Conservation (phyloP, 768 basidiomycete species). For the Naganishia antarctica region DNA sequence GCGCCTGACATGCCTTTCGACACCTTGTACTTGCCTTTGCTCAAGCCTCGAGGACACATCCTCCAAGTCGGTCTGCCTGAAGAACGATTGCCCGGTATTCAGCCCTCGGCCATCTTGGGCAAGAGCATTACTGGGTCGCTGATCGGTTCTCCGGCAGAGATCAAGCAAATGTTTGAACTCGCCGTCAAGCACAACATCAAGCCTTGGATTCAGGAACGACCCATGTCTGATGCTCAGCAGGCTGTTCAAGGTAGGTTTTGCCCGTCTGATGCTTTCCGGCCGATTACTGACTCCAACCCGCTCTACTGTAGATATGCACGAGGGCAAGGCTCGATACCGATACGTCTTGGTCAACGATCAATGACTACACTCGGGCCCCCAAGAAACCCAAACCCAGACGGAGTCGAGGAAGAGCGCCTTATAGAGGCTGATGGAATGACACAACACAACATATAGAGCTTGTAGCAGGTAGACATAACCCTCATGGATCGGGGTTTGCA, state of each 20-base stretch:
- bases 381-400: slow-evolving; percentile 2
- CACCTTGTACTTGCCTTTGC: slow-evolving; percentile 26
- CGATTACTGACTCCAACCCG: not conserved
- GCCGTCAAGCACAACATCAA: slow-evolving; percentile 33
- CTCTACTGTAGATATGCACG: slow-evolving; percentile 29
- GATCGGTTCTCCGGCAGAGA: slow-evolving; percentile 31
- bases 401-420: slow-evolving; percentile 4
- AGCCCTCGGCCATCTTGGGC: slow-evolving; percentile 22
- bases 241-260: slow-evolving; percentile 23
- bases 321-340: slow-evolving; percentile 33
- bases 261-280: not conserved
- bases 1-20: slow-evolving; percentile 43
- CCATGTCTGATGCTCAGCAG: slow-evolving; percentile 31
- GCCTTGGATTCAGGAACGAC: slow-evolving; percentile 30
- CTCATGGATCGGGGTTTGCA: not conserved
- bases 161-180: slow-evolving; percentile 32
- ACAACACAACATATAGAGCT: not conserved
- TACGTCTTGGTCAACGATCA: slow-evolving; percentile 32
- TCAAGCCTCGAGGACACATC: slow-evolving; percentile 28
- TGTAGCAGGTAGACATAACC: not conserved
- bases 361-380: slow-evolving; percentile 24
- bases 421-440: no score
- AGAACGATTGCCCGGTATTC: slow-evolving; percentile 21
- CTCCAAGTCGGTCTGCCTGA: slow-evolving; percentile 27
- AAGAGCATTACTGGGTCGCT: slow-evolving; percentile 25